Conservation (phyloP, 768 basidiomycete genomes). For the Leccinum broughii region DNA sequence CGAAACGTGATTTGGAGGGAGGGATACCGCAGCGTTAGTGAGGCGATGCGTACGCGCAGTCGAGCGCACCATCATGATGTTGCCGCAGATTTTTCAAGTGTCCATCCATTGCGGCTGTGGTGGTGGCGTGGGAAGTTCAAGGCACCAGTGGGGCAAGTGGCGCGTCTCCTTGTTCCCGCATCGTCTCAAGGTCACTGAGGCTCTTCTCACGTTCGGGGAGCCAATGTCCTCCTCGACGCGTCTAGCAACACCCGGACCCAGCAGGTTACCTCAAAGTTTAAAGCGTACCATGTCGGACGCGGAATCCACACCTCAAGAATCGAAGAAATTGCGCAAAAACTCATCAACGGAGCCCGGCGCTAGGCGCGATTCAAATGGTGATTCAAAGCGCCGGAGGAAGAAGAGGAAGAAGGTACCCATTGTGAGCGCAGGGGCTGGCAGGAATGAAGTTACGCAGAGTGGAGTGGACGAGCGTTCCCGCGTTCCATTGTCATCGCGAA, state of each 20-base stretch:
- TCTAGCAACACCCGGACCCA: conserved; percentile 18
- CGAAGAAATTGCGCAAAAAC: conserved; percentile 29
- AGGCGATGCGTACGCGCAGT: too few relatives aligned
- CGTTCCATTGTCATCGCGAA: conserved; percentile 22
- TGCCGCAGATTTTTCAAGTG: too few relatives aligned
- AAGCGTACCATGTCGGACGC: conserved; percentile 30
- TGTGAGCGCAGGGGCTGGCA: conserved; percentile 13
- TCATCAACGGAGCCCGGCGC: conserved; percentile 15
- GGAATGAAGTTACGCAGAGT: conserved; percentile 12
- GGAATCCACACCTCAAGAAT: conserved; percentile 18
- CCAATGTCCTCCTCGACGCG: conserved; percentile 30
- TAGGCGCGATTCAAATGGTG: conserved; percentile 24
- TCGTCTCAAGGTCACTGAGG: neutral
- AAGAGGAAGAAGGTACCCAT: conserved; percentile 32
- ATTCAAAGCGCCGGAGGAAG: conserved; percentile 29
- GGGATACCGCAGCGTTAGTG: too few relatives aligned
- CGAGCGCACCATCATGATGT: too few relatives aligned
- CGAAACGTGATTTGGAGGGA: too few relatives aligned
- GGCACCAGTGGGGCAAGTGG: neutral
- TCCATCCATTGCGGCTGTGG: neutral
- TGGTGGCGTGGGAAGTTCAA: conserved; percentile 30
- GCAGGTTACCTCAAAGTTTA: neutral
- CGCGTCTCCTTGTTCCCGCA: conserved; percentile 1
- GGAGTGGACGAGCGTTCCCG: conserved; percentile 14
- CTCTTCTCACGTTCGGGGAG: neutral